Percentiles rank a stretch among this genome's conserved stretches.
phyloP scores from a whole-genome alignment of 176 grass and related monocot genomes.

The Avena atlantica region DNA sequence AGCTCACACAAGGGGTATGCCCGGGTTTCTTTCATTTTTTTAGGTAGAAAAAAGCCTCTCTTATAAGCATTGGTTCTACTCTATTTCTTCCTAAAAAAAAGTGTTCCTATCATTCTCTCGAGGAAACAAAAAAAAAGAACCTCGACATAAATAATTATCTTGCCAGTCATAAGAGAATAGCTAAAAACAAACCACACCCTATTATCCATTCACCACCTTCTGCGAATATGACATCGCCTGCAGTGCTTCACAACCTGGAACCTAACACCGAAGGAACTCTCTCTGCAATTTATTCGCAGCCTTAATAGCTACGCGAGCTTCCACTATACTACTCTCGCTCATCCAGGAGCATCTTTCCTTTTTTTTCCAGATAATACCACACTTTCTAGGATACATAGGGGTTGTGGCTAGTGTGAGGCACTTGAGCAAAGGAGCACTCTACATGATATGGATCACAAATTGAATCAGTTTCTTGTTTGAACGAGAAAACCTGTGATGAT shows the following conservation, averaged over 20 bases:
- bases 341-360: not conserved
- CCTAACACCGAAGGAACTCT: not conserved
- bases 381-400: not conserved
- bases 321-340: not conserved
- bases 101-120: not conserved
- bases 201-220: not conserved
- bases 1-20: too few relatives aligned
- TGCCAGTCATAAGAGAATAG: not conserved
- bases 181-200: not conserved
- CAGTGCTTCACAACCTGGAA: not conserved
- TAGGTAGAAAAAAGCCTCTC: not conserved
- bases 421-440: not conserved
- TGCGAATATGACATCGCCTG: not conserved
- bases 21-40: not conserved
- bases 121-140: not conserved
- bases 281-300: not conserved
- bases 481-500: not conserved
- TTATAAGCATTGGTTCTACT: not conserved
- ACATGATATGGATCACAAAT: not conserved
- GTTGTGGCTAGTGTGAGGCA: not conserved
- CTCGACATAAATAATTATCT: not conserved
- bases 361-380: not conserved
- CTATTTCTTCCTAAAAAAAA: not conserved
- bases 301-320: not conserved
- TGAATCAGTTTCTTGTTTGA: not conserved